Evolutionary conservation across 225 moss, liverwort and hornwort genomes (phyloP).

Genomic region (Pseudisothecium myosuroides): DNA sequence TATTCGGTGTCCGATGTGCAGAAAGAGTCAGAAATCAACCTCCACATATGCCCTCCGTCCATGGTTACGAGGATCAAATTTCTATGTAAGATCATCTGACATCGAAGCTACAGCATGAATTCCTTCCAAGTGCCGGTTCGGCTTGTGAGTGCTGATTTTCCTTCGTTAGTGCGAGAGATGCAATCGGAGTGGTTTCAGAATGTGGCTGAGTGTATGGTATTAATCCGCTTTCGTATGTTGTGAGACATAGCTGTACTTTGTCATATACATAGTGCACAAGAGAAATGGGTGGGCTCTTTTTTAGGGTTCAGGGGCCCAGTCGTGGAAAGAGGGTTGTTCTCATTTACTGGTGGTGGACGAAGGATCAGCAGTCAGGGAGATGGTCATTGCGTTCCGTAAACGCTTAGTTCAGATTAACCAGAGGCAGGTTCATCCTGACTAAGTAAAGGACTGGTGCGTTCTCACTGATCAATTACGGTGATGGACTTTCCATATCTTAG

Average conservation of each 20-base stretch:
- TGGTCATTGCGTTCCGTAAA: slow-evolving; percentile 9
- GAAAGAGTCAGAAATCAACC: not conserved
- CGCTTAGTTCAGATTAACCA: not conserved
- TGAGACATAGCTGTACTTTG: not conserved
- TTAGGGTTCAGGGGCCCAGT: not conserved
- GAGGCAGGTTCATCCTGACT: not conserved
- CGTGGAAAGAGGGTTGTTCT: slow-evolving; percentile 9
- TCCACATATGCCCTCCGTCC: not conserved
- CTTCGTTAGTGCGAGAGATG: not conserved
- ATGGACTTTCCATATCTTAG: slow-evolving; percentile 20
- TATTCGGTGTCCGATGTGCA: not conserved
- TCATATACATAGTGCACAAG: not conserved
- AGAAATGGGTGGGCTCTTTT: not conserved
- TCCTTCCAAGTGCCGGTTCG: not conserved
- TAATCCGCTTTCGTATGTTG: not conserved
- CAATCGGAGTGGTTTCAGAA: not conserved
- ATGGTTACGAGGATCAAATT: not conserved
- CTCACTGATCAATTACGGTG: not conserved
- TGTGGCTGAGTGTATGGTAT: not conserved
- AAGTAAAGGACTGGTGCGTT: not conserved
- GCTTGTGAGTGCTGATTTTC: not conserved
- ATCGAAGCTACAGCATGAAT: not conserved
- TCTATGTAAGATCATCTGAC: not conserved
- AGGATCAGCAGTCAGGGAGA: slow-evolving; percentile 11
- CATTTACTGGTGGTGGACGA: not conserved